These are phyloP conservation scores for Cordyceps tenuipes DNA, from an alignment of 2,329 filamentous ascomycete genomes.

Conservation along the genomic window DNA sequence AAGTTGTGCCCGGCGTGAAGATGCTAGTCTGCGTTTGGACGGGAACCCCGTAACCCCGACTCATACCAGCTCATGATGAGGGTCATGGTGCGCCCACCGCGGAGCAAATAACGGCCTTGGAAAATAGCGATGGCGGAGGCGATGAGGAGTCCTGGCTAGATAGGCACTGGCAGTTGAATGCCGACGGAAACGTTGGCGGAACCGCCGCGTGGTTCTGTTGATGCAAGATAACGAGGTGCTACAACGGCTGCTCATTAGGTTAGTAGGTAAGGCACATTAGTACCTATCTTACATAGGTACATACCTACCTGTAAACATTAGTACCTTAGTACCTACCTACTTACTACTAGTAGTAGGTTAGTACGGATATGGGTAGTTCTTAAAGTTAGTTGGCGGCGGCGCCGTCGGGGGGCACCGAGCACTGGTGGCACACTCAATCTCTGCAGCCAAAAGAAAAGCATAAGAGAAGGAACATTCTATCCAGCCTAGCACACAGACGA, in stretches of 20 bases:
- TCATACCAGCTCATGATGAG: not conserved
- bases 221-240: too few species aligned
- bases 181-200: not conserved
- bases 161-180: not conserved
- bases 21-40: not conserved
- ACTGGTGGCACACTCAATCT: not conserved
- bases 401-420: not conserved
- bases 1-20: not conserved
- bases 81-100: not conserved
- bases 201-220: not conserved
- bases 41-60: not conserved
- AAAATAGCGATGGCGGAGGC: too few species aligned
- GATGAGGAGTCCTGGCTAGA: not conserved
- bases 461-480: not conserved
- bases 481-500: not conserved
- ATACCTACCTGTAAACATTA: too few species aligned
- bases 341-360: too few species aligned
- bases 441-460: not conserved
- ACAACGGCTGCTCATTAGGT: too few species aligned
- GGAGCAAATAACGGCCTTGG: too few species aligned
- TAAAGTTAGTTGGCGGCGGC: not conserved
- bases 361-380: too few species aligned
- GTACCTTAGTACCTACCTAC: too few species aligned
- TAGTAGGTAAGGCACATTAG: too few species aligned
- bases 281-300: too few species aligned